A percentile compares a stretch with the other conserved stretches of the same genome.
phyloP scores from a whole-genome alignment of 2,329 filamentous ascomycete genomes.

The Colletotrichum siamense region DNA sequence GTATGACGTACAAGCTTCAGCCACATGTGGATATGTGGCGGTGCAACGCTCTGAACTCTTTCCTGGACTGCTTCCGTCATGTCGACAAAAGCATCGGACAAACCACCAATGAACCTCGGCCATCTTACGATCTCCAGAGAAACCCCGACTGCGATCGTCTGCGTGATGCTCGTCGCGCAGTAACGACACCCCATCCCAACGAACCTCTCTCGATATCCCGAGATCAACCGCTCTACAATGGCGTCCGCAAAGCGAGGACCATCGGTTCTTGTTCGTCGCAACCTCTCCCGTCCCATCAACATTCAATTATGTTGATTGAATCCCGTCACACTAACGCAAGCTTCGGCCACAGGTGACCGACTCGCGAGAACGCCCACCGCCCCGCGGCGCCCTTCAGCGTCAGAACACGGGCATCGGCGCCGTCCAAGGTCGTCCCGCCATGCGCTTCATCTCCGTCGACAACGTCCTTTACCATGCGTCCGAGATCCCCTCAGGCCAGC shows the following conservation, averaged over 20 bases:
- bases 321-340: slow-evolving; percentile 12
- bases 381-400: slow-evolving; percentile 36
- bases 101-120: background rate
- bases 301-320: background rate
- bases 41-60: slow-evolving; percentile 8
- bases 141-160: background rate
- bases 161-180: background rate
- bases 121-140: background rate
- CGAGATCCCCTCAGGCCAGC: slow-evolving; percentile 93
- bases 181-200: background rate
- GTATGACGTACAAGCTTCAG: slow-evolving; percentile 1
- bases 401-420: slow-evolving; percentile 35
- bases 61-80: slow-evolving; percentile 16
- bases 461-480: slow-evolving; percentile 93
- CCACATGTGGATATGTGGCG: slow-evolving; percentile 12
- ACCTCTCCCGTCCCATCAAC: background rate
- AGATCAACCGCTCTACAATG: slow-evolving; percentile 34
- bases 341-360: slow-evolving; percentile 38
- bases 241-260: slow-evolving; percentile 59
- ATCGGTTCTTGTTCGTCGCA: slow-evolving; percentile 61
- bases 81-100: background rate
- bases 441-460: slow-evolving; percentile 87
- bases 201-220: background rate
- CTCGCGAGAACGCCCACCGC: slow-evolving; percentile 39
- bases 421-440: slow-evolving; percentile 47